Base-by-base conservation (phyloP, 202 grass and related monocot species). In the Alloteropsis angusta region DNA sequence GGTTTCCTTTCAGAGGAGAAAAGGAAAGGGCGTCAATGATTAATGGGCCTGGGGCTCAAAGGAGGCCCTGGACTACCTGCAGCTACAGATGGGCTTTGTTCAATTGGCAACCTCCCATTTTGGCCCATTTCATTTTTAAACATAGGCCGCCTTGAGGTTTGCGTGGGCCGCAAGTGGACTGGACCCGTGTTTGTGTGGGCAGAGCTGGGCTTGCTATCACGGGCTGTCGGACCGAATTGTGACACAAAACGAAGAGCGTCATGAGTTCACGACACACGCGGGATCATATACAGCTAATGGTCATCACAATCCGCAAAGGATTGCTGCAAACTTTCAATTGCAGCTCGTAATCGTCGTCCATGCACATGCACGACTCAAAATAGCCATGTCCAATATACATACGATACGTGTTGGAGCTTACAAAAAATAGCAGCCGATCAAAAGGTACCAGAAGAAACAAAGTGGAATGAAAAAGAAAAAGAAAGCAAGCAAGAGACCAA, bases 401-500 rank as follows among this genome's bases (percentile, higher is more conserved):
- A 6, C 18, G 18, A 53, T 15, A 44, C 46, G n/a, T 17, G 19
- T 18, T 10, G 19, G 52, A 28, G 8, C 8, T 41, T 4, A 69
- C 64, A 62, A 7, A 56, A 56, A 53, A 2, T 13, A 25, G 30
- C 49, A 72, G 26, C 30, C 73, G 28, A 35, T 60, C 0, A 32
- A 65, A 36, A 45, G 18, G n/a, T n/a, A n/a, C n/a, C n/a, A n/a
- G n/a, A n/a, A n/a, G 3, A 57, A 35, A 18, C 44, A 48, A 23
- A 57, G 0, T 56, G 34, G 3, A 54, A 55, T 16, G 25, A 1
- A 18, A 18, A 52, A 52, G n/a, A 10, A 3, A 32, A 41, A 35
- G 79, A 65, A 32, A 41, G 34, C 79, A 65, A 63, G 57, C 28
- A 73, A 72, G n/a, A 85, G 47, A 47, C 37, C 46, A n/a, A n/a